Base-by-base conservation (phyloP, 192 early-diverging fungal genomes). In the Entomortierella chlamydospora region DNA sequence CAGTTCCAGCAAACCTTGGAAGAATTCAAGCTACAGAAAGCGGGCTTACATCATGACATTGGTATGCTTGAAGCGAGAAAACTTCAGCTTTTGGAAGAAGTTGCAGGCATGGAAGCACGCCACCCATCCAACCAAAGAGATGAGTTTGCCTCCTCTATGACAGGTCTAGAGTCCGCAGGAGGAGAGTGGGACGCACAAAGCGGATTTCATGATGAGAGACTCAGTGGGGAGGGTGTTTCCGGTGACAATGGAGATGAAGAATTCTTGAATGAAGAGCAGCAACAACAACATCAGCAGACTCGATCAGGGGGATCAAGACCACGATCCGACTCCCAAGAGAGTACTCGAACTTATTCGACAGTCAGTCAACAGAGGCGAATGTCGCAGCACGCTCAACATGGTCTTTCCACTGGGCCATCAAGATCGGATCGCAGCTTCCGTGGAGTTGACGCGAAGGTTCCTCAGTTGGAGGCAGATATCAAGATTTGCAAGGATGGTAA, bases 381-480 rank as follows among this genome's bases (percentile, higher is more conserved):
- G 54, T 4, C 23, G 63, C 51, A 17, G 11, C 22, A 18, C 23
- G 50, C 50, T n/a, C n/a, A n/a, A 57, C 26, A 30, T 18, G 30
- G 12, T 11, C 20, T n/a, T 20, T 65, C 65, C 7, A 41, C 20
- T 30, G 54, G 25, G 45, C 2, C 64, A 25, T 23, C 22, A 23
- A 45, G 37, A 5, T 9, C 41, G 0, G 22, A 15, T 23, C 7
- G 22, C 11, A 45, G 25, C 23, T 43, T 12, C 13, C 4, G 58
- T 20, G 22, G 15, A n/a, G 47, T 12, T 30, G 15, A 3, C 15
- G 26, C 8, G 7, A 68, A 37, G 2, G 61, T 78, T 17, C 74
- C 66, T 23, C 74, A 78, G 9, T 25, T 78, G 33, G 74, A 70
- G 39, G 62, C 74, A 1, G 74, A 70, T 13, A 69, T 70, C 50